Evolutionary conservation across 192 early-diverging fungal genomes (phyloP).

Genomic region (Neocallimastix lanati): DNA sequence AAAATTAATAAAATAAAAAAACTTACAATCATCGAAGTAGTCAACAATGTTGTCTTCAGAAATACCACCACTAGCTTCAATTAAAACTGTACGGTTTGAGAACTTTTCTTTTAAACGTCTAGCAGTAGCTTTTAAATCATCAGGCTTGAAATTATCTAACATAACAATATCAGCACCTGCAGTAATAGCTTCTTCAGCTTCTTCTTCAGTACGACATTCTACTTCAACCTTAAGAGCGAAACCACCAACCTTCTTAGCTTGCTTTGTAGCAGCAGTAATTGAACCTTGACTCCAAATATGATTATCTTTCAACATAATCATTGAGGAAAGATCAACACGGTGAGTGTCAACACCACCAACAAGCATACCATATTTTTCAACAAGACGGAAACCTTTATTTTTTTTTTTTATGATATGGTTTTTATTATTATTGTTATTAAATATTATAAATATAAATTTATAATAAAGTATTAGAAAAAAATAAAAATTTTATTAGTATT

Average conservation of each 20-base stretch:
- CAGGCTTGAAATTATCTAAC: conserved; percentile 83
- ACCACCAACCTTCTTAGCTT: conserved; percentile 64
- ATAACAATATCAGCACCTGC: conserved; percentile 95
- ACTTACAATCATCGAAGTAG: conserved; percentile 66
- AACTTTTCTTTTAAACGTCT: conserved; percentile 58
- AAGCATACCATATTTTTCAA: conserved; percentile 94
- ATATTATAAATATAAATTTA: too few relatives aligned
- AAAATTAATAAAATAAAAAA: too few relatives aligned
- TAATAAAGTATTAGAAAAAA: too few relatives aligned
- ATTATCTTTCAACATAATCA: conserved; percentile 99
- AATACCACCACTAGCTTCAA: conserved; percentile 93
- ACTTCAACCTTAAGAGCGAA: conserved; percentile 94
- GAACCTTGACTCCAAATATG: conserved; percentile 83
- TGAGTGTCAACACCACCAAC: conserved; percentile 95
- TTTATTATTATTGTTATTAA: too few relatives aligned
- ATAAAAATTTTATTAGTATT: too few relatives aligned
- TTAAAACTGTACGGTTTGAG: conserved; percentile 35
- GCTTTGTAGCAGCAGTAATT: conserved; percentile 71
- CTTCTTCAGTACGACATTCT: conserved; percentile 77
- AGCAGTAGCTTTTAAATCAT: conserved; percentile 42
- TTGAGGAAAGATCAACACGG: conserved; percentile 86
- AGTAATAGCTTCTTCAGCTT: conserved; percentile 86
- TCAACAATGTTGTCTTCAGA: conserved; percentile 61
- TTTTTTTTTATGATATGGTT: too few relatives aligned
- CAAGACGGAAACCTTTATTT: conserved; percentile 80